A percentile compares a stretch with the other conserved stretches of the same genome.
These are phyloP conservation scores for Allium cepa DNA, from an alignment of 106 monocot species.

Conservation along the genomic window DNA sequence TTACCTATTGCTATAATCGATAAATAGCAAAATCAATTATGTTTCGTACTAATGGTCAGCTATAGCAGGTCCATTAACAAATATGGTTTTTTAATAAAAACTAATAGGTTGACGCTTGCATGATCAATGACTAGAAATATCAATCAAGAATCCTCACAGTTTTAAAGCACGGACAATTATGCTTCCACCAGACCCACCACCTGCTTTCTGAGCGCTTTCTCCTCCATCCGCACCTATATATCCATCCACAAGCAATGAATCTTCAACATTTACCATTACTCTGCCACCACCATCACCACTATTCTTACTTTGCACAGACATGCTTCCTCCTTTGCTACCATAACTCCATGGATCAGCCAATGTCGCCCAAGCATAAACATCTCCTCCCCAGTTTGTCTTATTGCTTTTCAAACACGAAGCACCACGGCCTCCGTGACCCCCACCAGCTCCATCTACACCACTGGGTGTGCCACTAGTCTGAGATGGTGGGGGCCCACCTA, in stretches of 20 bases:
- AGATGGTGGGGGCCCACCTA: constrained; percentile 66
- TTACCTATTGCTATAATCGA: no score
- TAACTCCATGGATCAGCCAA: constrained; percentile 88
- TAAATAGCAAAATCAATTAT: no score
- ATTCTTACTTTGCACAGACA: constrained; percentile 41
- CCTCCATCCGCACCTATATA: constrained; percentile 71
- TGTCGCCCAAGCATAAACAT: constrained; percentile 93
- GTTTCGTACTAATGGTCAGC: no score
- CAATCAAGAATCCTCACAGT: constrained; percentile 42
- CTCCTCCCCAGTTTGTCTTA: constrained; percentile 93
- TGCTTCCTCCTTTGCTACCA: constrained; percentile 82
- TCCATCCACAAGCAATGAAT: constrained; percentile 58
- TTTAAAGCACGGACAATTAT: constrained; percentile 67
- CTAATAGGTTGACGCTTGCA: no score
- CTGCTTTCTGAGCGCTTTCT: constrained; percentile 52
- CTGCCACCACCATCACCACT: constrained; percentile 88
- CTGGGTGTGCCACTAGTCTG: constrained; percentile 93
- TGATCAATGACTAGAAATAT: background rate
- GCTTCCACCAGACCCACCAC: constrained; percentile 95
- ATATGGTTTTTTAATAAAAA: no score
- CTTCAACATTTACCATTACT: constrained; percentile 40
- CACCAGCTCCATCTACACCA: constrained; percentile 72
- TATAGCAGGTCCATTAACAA: no score
- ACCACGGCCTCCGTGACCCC: constrained; percentile 91
- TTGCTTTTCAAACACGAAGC: constrained; percentile 76